phyloP scores from a whole-genome alignment of 148 eudicot genomes.

The Nepenthes gracilis region DNA sequence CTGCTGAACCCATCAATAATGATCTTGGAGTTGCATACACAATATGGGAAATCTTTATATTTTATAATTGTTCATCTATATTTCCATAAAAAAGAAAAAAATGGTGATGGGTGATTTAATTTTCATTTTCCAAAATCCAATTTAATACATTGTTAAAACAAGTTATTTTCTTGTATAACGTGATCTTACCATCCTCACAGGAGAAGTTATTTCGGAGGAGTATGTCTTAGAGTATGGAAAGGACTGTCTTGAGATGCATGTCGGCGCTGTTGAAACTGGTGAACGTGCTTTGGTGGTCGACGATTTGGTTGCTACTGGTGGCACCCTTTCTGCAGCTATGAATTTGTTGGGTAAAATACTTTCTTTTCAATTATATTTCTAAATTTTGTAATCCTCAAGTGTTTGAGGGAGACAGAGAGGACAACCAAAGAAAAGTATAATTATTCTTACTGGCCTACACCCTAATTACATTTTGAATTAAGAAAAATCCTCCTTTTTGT shows the following conservation, averaged over 20 bases:
- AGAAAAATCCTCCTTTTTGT: too few species aligned
- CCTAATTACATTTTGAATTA: too few species aligned
- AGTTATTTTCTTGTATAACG: background rate
- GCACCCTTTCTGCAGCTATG: conserved; percentile 78
- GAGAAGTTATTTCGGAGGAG: conserved; percentile 64
- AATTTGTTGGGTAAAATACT: conserved; percentile 48
- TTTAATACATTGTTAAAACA: background rate
- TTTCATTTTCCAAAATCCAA: background rate
- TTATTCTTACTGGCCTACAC: background rate
- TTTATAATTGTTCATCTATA: too few species aligned
- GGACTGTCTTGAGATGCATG: conserved; percentile 88
- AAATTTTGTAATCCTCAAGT: background rate
- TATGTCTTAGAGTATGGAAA: conserved; percentile 83
- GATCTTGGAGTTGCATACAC: too few species aligned
- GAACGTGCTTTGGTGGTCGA: conserved; percentile 81
- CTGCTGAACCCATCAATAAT: too few species aligned
- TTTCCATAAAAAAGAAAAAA: too few species aligned
- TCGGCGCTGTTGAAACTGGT: conserved; percentile 60
- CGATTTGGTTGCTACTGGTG: conserved; percentile 93
- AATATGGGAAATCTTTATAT: too few species aligned
- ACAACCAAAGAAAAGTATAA: background rate
- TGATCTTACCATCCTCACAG: conserved; percentile 16
- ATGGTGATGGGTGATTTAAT: too few species aligned
- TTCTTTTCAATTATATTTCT: background rate
- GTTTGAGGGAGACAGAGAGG: background rate